A percentile compares a stretch with the other conserved stretches of the same genome.
These are phyloP conservation scores for Lodderomyces pseudojiufengensis DNA, from an alignment of 1,139 yeast genomes.

Conservation along the genomic window DNA sequence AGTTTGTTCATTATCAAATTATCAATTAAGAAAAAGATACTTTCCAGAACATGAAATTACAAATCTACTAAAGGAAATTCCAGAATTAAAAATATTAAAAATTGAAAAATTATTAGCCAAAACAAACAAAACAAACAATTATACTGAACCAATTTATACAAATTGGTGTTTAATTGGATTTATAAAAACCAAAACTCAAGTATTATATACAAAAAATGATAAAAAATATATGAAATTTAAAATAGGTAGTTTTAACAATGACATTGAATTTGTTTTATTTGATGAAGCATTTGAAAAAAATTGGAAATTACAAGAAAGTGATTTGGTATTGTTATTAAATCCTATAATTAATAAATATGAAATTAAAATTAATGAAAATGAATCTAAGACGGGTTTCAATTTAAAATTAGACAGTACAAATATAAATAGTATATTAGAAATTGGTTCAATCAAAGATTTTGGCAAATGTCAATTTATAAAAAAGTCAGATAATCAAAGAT, in stretches of 20 bases:
- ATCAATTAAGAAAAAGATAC: conserved; percentile 38
- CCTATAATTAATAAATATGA: conserved; percentile 49
- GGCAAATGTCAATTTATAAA: conserved; percentile 60
- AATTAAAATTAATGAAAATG: conserved; percentile 5
- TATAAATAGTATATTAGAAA: conserved; percentile 55
- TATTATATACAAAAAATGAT: conserved; percentile 31
- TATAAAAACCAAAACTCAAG: conserved; percentile 52
- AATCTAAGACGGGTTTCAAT: conserved; percentile 46
- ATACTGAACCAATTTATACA: conserved; percentile 60
- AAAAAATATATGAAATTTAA: conserved; percentile 58
- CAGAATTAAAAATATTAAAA: conserved; percentile 49
- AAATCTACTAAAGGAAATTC: conserved; percentile 7
- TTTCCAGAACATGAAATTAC: conserved; percentile 30
- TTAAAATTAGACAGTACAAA: conserved; percentile 49
- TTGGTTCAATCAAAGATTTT: conserved; percentile 69
- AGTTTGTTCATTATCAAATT: conserved; percentile 18
- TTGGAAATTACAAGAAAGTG: conserved; percentile 74
- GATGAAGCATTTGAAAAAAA: conserved; percentile 65
- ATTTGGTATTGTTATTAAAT: conserved; percentile 67
- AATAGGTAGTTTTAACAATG: conserved; percentile 61
- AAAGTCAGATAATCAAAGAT: conserved; percentile 42
- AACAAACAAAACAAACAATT: conserved; percentile 60
- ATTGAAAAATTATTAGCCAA: conserved; percentile 60
- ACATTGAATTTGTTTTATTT: conserved; percentile 60
- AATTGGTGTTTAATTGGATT: conserved; percentile 79